Conservation (phyloP, 2,329 filamentous ascomycete species). For the Hypoxylon sp. region DNA sequence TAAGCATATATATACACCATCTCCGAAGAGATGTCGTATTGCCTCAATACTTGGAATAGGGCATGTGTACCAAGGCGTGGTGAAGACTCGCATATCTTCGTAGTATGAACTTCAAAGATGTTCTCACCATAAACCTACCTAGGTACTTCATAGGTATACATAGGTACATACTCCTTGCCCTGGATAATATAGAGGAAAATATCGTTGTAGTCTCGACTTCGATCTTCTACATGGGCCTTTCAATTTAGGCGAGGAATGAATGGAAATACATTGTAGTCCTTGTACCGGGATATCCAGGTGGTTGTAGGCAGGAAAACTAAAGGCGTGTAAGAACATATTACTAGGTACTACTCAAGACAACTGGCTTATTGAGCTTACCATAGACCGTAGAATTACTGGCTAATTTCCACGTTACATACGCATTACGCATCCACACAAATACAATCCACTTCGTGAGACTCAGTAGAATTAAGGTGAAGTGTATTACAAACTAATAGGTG, state of each 20-base stretch:
- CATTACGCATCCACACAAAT: background rate
- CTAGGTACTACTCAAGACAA: too few species aligned
- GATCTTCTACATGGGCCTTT: background rate
- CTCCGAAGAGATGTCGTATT: too few species aligned
- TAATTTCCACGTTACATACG: background rate
- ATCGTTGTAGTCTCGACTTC: background rate
- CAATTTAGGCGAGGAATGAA: background rate
- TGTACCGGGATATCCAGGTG: background rate
- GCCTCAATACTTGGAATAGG: too few species aligned
- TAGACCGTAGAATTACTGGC: too few species aligned
- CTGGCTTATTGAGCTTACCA: too few species aligned
- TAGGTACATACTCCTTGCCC: too few species aligned
- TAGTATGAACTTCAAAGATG: too few species aligned
- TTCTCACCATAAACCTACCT: too few species aligned
- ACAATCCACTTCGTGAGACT: background rate
- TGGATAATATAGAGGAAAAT: background rate
- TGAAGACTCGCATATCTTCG: too few species aligned
- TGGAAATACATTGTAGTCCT: background rate
- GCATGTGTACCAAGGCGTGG: too few species aligned
- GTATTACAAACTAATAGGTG: constrained; percentile 21
- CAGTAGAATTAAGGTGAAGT: constrained; percentile 10
- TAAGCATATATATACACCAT: too few species aligned
- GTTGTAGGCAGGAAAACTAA: background rate
- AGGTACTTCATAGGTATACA: too few species aligned
- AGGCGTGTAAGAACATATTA: background rate